Evolutionary conservation across 2,329 filamentous ascomycete species (phyloP).

Genomic region (Talaromyces sp.): DNA sequence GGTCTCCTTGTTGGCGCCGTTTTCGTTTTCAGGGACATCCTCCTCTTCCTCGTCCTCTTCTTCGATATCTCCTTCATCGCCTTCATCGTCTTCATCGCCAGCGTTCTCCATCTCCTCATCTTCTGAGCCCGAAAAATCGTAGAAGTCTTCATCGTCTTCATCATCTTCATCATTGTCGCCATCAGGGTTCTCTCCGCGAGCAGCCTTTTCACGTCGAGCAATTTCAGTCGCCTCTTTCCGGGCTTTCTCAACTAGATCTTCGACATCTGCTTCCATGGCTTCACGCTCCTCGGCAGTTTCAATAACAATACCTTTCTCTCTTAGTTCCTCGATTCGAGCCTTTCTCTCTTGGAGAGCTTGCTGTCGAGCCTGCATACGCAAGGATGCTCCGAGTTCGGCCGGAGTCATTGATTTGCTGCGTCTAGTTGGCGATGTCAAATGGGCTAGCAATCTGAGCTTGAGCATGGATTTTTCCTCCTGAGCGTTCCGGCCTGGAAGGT

Average conservation of each 20-base stretch:
- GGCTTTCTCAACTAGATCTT: slow-evolving; percentile 82
- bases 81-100: slow-evolving; percentile 31
- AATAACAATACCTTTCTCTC: slow-evolving; percentile 72
- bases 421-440: slow-evolving; percentile 58
- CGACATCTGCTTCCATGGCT: slow-evolving; percentile 74
- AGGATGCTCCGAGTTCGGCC: slow-evolving; percentile 62
- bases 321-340: slow-evolving; percentile 70
- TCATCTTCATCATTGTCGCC: slow-evolving; percentile 53
- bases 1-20: slow-evolving; percentile 22
- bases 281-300: slow-evolving; percentile 85
- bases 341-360: slow-evolving; percentile 77
- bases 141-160: slow-evolving; percentile 23
- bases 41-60: slow-evolving; percentile 12
- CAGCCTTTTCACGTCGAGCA: slow-evolving; percentile 69
- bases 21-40: slow-evolving; percentile 16
- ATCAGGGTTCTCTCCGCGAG: slow-evolving; percentile 59
- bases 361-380: slow-evolving; percentile 68
- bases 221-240: slow-evolving; percentile 75
- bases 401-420: slow-evolving; percentile 58
- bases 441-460: slow-evolving; percentile 68
- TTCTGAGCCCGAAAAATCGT: slow-evolving; percentile 45
- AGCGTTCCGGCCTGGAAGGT: slow-evolving; percentile 58
- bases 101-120: slow-evolving; percentile 36
- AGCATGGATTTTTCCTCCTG: slow-evolving; percentile 59
- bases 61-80: slow-evolving; percentile 19